A percentile compares a stretch with the other conserved stretches of the same genome.
These are phyloP conservation scores for Ambrosia hybrid DNA, from an alignment of 140 eudicot genomes.

Conservation along the genomic window DNA sequence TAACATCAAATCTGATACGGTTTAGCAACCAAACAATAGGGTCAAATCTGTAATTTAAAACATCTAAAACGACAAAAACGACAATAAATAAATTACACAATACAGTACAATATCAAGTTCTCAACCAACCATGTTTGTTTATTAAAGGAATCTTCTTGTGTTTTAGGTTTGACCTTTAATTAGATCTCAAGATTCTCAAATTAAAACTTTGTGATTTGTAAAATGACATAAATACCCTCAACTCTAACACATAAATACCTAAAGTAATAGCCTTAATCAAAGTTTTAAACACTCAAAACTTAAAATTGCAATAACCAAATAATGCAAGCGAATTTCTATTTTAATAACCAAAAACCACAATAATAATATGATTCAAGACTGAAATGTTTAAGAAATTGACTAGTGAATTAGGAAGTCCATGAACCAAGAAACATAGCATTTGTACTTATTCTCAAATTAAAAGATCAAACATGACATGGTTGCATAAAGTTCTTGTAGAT, in stretches of 20 bases:
- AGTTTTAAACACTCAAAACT: neutral
- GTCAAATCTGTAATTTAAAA: too few species aligned
- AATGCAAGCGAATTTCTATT: too few species aligned
- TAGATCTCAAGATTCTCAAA: conserved; percentile 20
- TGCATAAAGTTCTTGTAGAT: conserved; percentile 5
- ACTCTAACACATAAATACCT: neutral
- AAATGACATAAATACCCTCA: conserved; percentile 1
- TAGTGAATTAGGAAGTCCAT: neutral
- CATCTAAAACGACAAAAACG: too few species aligned
- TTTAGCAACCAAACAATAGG: too few species aligned
- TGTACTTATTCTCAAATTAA: neutral
- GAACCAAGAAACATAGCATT: conserved; percentile 3
- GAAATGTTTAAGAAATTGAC: neutral
- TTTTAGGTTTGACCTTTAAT: conserved; percentile 2
- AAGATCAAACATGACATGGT: neutral
- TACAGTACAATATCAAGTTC: too few species aligned
- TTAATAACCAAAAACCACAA: neutral
- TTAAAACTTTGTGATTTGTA: neutral
- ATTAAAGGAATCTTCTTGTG: conserved; percentile 18
- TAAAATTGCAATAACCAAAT: too few species aligned
- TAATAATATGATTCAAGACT: neutral
- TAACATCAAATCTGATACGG: too few species aligned
- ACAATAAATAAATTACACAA: too few species aligned
- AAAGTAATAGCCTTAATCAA: too few species aligned
- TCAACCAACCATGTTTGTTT: too few species aligned